These are phyloP conservation scores for Dendrocalamus sinicus DNA, from an alignment of 176 grass and related monocot species.

Conservation along the genomic window DNA sequence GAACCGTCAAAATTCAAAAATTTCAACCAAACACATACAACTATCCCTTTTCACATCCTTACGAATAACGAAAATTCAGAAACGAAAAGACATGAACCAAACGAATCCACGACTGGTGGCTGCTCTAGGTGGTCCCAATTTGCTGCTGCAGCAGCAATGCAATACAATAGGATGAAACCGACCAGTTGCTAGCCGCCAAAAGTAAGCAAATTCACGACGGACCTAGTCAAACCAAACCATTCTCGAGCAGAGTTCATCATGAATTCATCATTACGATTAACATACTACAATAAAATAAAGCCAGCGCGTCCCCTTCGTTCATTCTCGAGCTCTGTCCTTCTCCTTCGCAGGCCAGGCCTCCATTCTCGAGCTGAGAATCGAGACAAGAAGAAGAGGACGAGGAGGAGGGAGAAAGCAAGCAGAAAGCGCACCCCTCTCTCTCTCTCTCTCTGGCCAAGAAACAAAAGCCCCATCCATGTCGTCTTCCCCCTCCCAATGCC, in stretches of 20 bases:
- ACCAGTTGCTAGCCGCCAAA: neutral
- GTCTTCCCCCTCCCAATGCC: constrained; percentile 48
- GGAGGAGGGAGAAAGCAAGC: neutral
- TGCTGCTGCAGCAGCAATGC: neutral
- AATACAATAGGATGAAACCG: neutral
- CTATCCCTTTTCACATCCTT: too few species aligned
- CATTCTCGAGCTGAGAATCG: too few species aligned
- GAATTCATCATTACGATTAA: constrained; percentile 26
- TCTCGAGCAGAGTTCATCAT: neutral
- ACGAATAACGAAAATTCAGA: too few species aligned
- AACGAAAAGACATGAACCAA: too few species aligned
- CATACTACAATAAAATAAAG: neutral
- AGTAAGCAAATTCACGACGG: constrained; percentile 13
- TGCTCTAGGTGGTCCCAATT: neutral
- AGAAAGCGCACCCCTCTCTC: neutral
- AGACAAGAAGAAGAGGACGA: too few species aligned
- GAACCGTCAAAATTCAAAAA: too few species aligned
- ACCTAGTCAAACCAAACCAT: constrained; percentile 44
- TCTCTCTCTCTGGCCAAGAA: neutral
- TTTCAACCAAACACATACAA: too few species aligned
- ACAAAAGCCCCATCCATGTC: constrained; percentile 39
- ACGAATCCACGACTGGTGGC: too few species aligned
- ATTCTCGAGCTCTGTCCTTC: too few species aligned
- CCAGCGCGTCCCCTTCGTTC: constrained; percentile 20
- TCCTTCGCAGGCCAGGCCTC: too few species aligned